phyloP scores from a whole-genome alignment of 805 yeast species.

The Candida mattraensis region DNA sequence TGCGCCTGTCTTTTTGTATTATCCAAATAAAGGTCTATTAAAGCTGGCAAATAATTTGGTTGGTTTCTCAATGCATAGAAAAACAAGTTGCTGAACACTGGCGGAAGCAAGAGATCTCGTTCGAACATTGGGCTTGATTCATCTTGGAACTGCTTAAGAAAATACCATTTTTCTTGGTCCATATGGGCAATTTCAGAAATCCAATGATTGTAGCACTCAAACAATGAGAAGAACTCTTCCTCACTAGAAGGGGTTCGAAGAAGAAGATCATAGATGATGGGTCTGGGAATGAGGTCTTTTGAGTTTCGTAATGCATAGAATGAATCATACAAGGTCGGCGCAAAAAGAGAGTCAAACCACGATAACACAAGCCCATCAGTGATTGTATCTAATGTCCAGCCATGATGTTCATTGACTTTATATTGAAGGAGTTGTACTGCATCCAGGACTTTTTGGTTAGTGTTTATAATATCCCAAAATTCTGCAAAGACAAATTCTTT shows the following conservation, averaged over 20 bases:
- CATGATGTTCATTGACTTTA: conserved; percentile 20
- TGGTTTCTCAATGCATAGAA: conserved; percentile 25
- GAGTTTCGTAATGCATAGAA: conserved; percentile 16
- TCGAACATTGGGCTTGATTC: conserved; percentile 9
- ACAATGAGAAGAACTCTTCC: conserved; percentile 25
- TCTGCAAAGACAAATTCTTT: conserved; percentile 7
- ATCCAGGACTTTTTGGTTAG: conserved; percentile 2
- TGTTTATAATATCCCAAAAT: conserved; percentile 5
- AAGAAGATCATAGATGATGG: conserved; percentile 31
- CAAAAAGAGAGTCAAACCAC: conserved; percentile 32
- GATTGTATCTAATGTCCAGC: conserved; percentile 22
- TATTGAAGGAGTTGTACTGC: conserved; percentile 21
- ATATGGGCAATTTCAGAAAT: conserved; percentile 17
- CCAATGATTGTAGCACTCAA: conserved; percentile 26
- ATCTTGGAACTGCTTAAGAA: conserved; percentile 18
- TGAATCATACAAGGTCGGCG: conserved; percentile 20
- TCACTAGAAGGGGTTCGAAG: conserved; percentile 27
- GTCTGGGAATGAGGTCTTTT: conserved; percentile 25
- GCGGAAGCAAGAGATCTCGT: conserved; percentile 26
- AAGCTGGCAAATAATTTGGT: conserved; percentile 20
- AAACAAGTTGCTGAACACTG: conserved; percentile 29
- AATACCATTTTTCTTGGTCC: conserved; percentile 31
- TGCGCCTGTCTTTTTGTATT: conserved; percentile 10
- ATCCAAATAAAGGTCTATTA: conserved; percentile 21
- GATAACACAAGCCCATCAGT: conserved; percentile 21